Conservation (phyloP, 768 basidiomycete species). For the Serendipita sp. region DNA sequence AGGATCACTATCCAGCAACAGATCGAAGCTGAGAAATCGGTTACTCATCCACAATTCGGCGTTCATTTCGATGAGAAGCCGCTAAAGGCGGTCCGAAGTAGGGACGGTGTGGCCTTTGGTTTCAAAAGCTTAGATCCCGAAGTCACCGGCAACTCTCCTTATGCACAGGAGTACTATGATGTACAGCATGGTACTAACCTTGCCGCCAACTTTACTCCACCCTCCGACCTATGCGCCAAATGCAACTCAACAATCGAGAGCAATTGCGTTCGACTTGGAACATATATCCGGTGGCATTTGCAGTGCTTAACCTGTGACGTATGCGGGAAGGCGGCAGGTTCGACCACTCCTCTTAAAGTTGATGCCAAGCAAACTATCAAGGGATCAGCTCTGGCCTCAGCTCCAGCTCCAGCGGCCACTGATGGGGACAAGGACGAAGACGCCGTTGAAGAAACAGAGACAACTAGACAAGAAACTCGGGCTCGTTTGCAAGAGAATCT, state of each 20-base stretch:
- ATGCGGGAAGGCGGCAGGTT: constrained; percentile 61
- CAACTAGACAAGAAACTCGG: not conserved
- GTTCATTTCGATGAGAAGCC: not conserved
- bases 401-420: not conserved
- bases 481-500: not conserved
- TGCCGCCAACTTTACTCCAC: constrained; percentile 21
- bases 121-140: constrained; percentile 85
- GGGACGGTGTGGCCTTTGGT: constrained; percentile 83
- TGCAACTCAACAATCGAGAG: constrained; percentile 90
- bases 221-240: constrained; percentile 80
- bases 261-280: constrained; percentile 86
- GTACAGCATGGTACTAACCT: not conserved
- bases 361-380: constrained; percentile 22
- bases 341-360: constrained; percentile 41
- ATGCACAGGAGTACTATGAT: constrained; percentile 19
- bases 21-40: not conserved
- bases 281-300: constrained; percentile 93
- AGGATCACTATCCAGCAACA: constrained; percentile 26
- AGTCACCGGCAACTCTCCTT: constrained; percentile 74
- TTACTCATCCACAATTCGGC: not conserved
- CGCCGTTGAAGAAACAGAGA: constrained; percentile 18
- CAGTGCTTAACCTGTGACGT: constrained; percentile 72
- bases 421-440: constrained; percentile 4
- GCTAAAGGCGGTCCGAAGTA: constrained; percentile 27
- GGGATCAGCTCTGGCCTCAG: not conserved